These are phyloP conservation scores for Phytopythium kandeliae DNA, from an alignment of 352 stramenopile genomes.

Conservation along the genomic window DNA sequence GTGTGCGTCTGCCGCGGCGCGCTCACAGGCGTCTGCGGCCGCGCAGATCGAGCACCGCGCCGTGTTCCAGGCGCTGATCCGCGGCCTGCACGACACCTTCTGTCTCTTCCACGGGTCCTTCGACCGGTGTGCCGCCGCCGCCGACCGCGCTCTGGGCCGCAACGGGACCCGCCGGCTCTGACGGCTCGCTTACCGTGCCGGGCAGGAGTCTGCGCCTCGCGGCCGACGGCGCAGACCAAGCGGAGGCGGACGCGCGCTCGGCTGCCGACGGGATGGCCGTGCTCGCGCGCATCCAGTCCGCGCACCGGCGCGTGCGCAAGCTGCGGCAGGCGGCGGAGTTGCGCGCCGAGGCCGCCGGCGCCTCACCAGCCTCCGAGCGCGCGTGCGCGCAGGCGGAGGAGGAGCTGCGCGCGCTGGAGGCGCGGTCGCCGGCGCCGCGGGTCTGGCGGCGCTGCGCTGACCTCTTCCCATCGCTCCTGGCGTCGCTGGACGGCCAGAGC, in stretches of 20 bases:
- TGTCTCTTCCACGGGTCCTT: constrained; percentile 50
- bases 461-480: constrained; percentile 44
- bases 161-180: neutral
- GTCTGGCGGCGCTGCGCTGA: constrained; percentile 22
- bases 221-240: constrained; percentile 2
- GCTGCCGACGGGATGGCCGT: constrained; percentile 45
- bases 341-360: constrained; percentile 6
- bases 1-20: neutral
- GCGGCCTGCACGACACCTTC: constrained; percentile 46
- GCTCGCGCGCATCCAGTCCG: constrained; percentile 25
- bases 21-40: neutral
- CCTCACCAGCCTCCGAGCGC: neutral
- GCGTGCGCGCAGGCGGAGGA: constrained; percentile 9
- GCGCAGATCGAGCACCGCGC: constrained; percentile 28
- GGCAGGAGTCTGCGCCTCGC: constrained; percentile 15
- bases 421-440: constrained; percentile 19
- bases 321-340: constrained; percentile 23
- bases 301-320: constrained; percentile 42
- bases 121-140: constrained; percentile 17
- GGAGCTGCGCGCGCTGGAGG: constrained; percentile 22
- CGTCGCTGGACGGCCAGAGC: constrained; percentile 20
- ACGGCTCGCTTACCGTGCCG: neutral
- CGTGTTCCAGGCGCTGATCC: constrained; percentile 30
- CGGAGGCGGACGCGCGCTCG: neutral
- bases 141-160: neutral